phyloP scores from a whole-genome alignment of 2,329 filamentous ascomycete genomes.

The Pestalotiopsis sp. region DNA sequence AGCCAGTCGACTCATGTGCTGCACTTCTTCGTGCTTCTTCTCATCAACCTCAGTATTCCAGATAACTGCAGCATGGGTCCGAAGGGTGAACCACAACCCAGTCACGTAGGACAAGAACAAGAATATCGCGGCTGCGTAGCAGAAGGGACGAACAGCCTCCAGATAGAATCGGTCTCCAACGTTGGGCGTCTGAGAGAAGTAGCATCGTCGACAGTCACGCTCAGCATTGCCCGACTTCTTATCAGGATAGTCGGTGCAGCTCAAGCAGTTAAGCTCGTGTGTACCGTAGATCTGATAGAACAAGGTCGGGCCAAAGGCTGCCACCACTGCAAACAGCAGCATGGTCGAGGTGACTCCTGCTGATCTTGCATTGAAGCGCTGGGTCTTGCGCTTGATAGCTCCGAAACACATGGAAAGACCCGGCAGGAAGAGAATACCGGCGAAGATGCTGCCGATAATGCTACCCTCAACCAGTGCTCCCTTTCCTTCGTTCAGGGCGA shows the following conservation, averaged over 20 bases:
- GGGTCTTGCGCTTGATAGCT: conserved; percentile 95
- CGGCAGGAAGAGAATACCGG: conserved; percentile 90
- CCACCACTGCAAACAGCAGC: conserved; percentile 94
- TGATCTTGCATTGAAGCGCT: conserved; percentile 95
- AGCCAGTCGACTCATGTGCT: conserved; percentile 33
- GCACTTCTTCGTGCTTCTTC: conserved; percentile 65
- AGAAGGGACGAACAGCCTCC: conserved; percentile 90
- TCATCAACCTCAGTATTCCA: conserved; percentile 88
- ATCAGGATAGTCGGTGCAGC: conserved; percentile 54
- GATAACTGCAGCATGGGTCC: conserved; percentile 95
- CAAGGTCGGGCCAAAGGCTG: conserved; percentile 90
- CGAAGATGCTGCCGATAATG: conserved; percentile 97
- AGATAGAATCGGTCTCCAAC: conserved; percentile 87
- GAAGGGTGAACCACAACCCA: conserved; percentile 90
- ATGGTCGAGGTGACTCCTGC: conserved; percentile 97
- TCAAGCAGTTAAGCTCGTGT: conserved; percentile 87
- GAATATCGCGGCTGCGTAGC: conserved; percentile 81
- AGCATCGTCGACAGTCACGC: conserved; percentile 88
- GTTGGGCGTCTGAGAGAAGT: conserved; percentile 85
- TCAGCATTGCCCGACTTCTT: conserved; percentile 40
- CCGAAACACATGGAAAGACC: conserved; percentile 99
- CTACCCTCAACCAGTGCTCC: conserved; percentile 92
- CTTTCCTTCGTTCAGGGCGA: conserved; percentile 91
- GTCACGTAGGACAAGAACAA: conserved; percentile 94
- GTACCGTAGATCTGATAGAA: conserved; percentile 99